Percentiles rank a stretch among this genome's conserved stretches.
Conservation (phyloP, 1,139 yeast genomes). For the Suhomyces chickasaworum region DNA sequence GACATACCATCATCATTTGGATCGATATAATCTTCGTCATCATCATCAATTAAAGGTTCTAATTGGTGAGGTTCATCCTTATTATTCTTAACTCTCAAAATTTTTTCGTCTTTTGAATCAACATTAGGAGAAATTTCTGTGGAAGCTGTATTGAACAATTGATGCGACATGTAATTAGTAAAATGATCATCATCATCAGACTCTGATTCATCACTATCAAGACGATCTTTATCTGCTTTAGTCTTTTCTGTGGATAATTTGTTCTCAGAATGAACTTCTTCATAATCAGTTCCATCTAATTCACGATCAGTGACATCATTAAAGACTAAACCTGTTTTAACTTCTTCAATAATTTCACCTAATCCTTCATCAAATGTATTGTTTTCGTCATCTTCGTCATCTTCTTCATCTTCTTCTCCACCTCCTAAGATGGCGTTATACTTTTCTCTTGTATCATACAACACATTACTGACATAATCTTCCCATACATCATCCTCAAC, state of each 20-base stretch:
- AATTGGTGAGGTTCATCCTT: not conserved
- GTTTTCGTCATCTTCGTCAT: constrained; percentile 39
- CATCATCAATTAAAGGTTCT: constrained; percentile 15
- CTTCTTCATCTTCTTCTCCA: constrained; percentile 41
- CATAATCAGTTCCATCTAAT: constrained; percentile 27
- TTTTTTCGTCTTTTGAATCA: constrained; percentile 22
- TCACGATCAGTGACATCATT: constrained; percentile 41
- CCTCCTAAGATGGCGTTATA: constrained; percentile 96
- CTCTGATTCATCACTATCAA: constrained; percentile 27
- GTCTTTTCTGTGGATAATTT: constrained; percentile 33
- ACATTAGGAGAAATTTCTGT: constrained; percentile 49
- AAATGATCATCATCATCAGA: constrained; percentile 47
- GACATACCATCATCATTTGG: constrained; percentile 83
- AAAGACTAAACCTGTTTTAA: constrained; percentile 38
- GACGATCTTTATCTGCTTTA: constrained; percentile 14
- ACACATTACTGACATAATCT: constrained; percentile 76
- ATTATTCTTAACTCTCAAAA: not conserved
- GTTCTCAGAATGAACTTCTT: constrained; percentile 21
- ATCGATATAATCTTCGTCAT: constrained; percentile 68
- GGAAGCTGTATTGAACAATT: constrained; percentile 63
- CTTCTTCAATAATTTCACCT: constrained; percentile 46
- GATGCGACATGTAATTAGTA: constrained; percentile 82
- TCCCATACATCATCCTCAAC: constrained; percentile 73
- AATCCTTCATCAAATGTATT: constrained; percentile 56
- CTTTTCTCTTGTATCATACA: constrained; percentile 88